These are phyloP conservation scores for Thielaviopsis ethacetica DNA, from an alignment of 2,329 filamentous ascomycete genomes.

Conservation along the genomic window DNA sequence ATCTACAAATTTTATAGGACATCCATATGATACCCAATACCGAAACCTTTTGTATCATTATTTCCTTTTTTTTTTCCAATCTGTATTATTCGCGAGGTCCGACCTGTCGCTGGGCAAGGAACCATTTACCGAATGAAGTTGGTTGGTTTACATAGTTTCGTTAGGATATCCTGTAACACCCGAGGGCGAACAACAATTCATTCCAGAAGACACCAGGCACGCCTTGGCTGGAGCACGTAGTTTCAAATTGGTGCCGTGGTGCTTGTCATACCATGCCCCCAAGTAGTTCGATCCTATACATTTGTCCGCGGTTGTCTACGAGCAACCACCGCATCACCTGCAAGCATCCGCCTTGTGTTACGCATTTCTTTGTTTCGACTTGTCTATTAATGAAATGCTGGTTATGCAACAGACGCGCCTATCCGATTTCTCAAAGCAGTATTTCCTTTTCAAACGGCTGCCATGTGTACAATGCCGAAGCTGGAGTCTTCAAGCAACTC, in stretches of 20 bases:
- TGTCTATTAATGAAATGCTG: neutral
- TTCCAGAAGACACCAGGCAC: neutral
- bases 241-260: neutral
- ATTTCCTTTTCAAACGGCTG: neutral
- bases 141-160: neutral
- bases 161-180: neutral
- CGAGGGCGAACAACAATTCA: neutral
- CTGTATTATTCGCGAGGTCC: no score
- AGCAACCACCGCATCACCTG: neutral
- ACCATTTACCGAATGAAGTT: neutral
- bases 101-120: neutral
- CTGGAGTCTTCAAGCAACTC: neutral
- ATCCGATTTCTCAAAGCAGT: neutral
- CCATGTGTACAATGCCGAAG: neutral
- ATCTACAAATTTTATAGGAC: neutral
- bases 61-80: neutral
- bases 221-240: neutral
- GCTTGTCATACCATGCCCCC: neutral
- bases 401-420: neutral
- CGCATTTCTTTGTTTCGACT: neutral
- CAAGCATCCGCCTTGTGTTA: neutral
- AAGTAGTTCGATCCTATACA: neutral
- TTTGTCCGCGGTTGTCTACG: neutral
- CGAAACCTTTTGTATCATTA: neutral
- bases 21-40: neutral